Percentiles rank a stretch among this genome's conserved stretches.
Evolutionary conservation across 2,329 filamentous ascomycete genomes (phyloP).

Genomic region (Colletotrichum spinosum): DNA sequence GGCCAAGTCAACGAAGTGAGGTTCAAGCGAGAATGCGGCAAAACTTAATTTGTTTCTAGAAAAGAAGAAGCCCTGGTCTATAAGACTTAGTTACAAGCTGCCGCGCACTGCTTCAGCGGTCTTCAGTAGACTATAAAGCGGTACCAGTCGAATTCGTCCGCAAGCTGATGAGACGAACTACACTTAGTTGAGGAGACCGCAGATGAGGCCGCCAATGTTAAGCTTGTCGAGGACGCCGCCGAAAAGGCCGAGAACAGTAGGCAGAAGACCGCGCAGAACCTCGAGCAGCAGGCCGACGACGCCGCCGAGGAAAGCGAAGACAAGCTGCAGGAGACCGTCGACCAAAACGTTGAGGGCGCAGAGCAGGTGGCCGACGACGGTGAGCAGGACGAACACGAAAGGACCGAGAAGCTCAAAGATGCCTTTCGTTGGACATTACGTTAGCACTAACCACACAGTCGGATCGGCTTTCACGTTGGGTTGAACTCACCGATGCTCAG

Average conservation of each 20-base stretch:
- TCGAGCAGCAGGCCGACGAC: conserved; percentile 23
- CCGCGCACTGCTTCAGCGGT: too few species aligned
- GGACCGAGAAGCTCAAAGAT: conserved; percentile 35
- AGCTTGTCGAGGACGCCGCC: conserved; percentile 26
- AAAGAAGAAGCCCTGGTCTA: too few species aligned
- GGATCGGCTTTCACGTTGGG: too few species aligned
- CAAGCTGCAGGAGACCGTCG: conserved; percentile 24
- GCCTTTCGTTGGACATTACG: neutral
- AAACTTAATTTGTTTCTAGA: too few species aligned
- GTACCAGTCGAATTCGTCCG: too few species aligned
- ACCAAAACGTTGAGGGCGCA: conserved; percentile 26
- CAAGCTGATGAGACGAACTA: neutral
- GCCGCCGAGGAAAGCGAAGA: conserved; percentile 19
- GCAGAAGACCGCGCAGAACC: conserved; percentile 32
- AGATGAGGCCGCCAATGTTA: conserved; percentile 24
- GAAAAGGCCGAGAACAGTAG: conserved; percentile 22
- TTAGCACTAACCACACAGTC: neutral
- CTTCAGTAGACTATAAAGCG: too few species aligned
- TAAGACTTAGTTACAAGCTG: too few species aligned
- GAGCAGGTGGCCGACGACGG: conserved; percentile 27
- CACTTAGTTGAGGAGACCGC: conserved; percentile 22
- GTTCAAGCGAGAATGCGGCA: too few species aligned
- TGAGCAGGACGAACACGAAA: conserved; percentile 28
- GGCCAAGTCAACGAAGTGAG: too few species aligned
- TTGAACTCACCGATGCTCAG: conserved; percentile 16